Base-by-base conservation (phyloP, 257 asterid genomes). In the Jacaranda copaia region DNA sequence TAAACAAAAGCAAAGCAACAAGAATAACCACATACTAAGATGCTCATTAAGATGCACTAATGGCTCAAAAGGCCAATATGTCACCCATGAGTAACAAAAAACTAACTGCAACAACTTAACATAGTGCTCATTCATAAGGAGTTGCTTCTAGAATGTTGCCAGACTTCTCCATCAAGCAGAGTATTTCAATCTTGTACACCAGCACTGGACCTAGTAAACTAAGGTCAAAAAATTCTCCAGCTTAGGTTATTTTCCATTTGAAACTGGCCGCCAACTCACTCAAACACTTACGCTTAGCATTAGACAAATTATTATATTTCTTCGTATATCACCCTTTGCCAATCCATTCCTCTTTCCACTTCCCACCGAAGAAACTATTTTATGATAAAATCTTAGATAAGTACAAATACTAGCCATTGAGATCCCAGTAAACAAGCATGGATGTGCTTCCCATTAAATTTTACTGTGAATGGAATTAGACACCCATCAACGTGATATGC, bases 101-200 rank as follows among this genome's bases (percentile, higher is more conserved):
- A 68, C 49, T n/a, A 38, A 25, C 69, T 43, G 75, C 70, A 53
- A 46, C 45, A 16, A 72, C 60, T 64, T 8, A 13, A 32, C 16
- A 16, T 6, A 57, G 61, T 58, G 49, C 59, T 61, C 65, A 3
- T 19, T 53, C 42, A 49, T 60, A 5, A 20, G 14, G 63, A 60
- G 18, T 4, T 36, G 46, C 61, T 46, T 57, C 70, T 57, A 9
- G 52, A 72, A 38, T 45, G 48, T 46, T 35, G 38, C 16, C 20
- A 3, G 63, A 48, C 40, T 66, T 70, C 68, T 72, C 53, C 56
- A 16, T 15, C 38, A 43, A 72, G 70, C 71, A 65, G 75, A 46
- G 20, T 45, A 53, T 25, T 40, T 25, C 46, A 55, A 49, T 69
- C 15, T 5, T 38, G 61, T 49, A 15, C 40, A 35, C 51, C n/a